Base-by-base conservation (phyloP, 495 filamentous ascomycete genomes). In the Penicillium paxilli region DNA sequence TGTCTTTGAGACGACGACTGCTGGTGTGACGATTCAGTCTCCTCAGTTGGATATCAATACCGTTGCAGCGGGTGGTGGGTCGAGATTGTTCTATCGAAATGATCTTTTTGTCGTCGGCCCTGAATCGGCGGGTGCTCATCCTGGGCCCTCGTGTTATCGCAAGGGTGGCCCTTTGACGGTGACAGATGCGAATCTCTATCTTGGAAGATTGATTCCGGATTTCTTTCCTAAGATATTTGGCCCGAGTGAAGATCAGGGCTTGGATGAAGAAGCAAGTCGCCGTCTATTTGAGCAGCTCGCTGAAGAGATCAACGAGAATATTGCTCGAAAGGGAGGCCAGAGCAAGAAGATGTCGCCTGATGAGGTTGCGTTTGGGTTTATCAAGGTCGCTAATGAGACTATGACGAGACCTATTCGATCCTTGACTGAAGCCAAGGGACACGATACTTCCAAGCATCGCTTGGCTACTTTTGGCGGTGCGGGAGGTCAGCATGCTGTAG, bases 221-320 rank as follows among this genome's bases (percentile, higher is more conserved):
- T 96, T 92, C 76, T 97, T 97, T 60, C 92, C 92, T 2, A 91
- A 88, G 59, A 96, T 97, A 40, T 97, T 97, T 60, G 92, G 92
- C 21, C 83, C 87, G 66, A 84, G 88, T 33, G 92, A 96, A 62
- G 73, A 93, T 55, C 84, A 96, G 66, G 88, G 81, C 1, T 64
- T 97, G 16, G 92, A 97, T 68, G 72, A 79, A 9, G 72, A 83
- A 40, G 89, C 86, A 0, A 92, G 87, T 60, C 74, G 82, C 54
- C 80, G 79, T 55, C 68, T 87, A 1, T 88, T 96, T 47, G 69
- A 85, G 47, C 77, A 91, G 59, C 73, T 96, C 33, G 80, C 92
- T 1, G 77, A 85, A 9, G 75, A 88, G 48, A 87, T 97, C 55
- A 91, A 94, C 55, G 74, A 78, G 51, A 84, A 67, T 1, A 47